phyloP scores from a whole-genome alignment of 176 grass and related monocot species.

The Musa acuminata region DNA sequence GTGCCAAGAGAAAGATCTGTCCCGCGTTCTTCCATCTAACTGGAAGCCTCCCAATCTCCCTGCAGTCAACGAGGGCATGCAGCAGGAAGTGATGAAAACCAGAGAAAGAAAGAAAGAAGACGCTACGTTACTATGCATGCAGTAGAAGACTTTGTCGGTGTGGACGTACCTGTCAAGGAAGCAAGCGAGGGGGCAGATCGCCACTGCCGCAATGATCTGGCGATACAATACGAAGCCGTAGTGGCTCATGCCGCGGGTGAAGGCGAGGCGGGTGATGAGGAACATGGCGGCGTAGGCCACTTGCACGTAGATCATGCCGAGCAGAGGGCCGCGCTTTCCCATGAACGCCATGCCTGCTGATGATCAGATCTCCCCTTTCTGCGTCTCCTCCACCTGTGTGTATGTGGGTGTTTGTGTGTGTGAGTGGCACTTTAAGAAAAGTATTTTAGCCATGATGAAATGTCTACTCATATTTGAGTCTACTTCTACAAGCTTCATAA shows the following conservation, averaged over 20 bases:
- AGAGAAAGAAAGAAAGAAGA: neutral
- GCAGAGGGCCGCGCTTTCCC: neutral
- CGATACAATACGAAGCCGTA: conserved; percentile 45
- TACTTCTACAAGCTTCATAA: no score
- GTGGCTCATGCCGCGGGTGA: conserved; percentile 36
- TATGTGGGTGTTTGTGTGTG: no score
- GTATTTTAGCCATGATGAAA: no score
- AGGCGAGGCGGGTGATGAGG: conserved; percentile 29
- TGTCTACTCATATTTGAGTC: no score
- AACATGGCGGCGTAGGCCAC: conserved; percentile 13
- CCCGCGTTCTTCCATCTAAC: neutral
- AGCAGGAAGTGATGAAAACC: conserved; percentile 20
- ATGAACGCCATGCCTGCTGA: neutral
- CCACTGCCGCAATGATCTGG: conserved; percentile 26
- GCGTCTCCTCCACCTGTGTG: no score
- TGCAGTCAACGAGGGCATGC: neutral
- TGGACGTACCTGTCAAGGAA: conserved; percentile 29
- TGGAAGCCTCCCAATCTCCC: neutral
- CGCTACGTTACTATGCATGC: neutral
- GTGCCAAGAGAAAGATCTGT: neutral
- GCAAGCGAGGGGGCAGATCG: conserved; percentile 27
- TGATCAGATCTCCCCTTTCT: no score
- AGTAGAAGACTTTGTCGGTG: neutral
- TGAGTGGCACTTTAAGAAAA: no score
- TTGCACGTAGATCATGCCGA: neutral